Base-by-base conservation (phyloP, 768 basidiomycete species). In the Termitomyces sp. region DNA sequence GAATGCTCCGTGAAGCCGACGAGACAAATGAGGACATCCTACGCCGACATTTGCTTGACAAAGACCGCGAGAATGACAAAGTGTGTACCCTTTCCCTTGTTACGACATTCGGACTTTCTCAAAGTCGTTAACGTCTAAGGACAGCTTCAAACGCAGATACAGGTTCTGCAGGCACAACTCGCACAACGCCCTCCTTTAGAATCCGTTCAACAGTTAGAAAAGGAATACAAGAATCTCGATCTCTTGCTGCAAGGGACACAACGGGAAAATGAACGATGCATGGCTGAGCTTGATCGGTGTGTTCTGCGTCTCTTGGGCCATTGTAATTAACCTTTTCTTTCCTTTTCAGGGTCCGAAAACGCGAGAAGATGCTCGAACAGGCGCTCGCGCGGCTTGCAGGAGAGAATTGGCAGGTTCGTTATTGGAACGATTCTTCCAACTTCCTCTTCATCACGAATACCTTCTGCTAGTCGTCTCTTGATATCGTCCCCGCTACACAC, bases 221-320 rank as follows among this genome's bases (percentile, higher is more conserved):
- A 82, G 64, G 91, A 92, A 61, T 84, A 85, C 63, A 83, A 83
- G 62, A 86, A 88, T 56, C 73, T 91, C 1, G 91, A 91, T 40
- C 73, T 93, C 17, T 73, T 93, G 3, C 70, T 91, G 0, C 82
- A 88, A 57, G 91, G 90, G 0, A 92, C 91, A 0, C 89, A 91
- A 60, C 74, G 89, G 50, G 91, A 94, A 73, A 94, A 94, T 63
- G 90, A 92, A 62, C 77, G 86, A 49, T 87, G 85, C 60, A 92
- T 93, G 91, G 76, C 81, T 0, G 89, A 91, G 57, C 74, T 91
- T 3, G 90, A 92, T 55, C 77, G 85, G 87, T 85, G 55, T 50
- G 75, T 71, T n/a, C 23, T 12, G 48, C n/a, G 2, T 21, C 38
- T 21, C 10, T 26, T 1, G 23, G 41, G 26, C 3, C 17, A 26